Base-by-base conservation (phyloP, 306 rosid genomes). In the Prunus mume region DNA sequence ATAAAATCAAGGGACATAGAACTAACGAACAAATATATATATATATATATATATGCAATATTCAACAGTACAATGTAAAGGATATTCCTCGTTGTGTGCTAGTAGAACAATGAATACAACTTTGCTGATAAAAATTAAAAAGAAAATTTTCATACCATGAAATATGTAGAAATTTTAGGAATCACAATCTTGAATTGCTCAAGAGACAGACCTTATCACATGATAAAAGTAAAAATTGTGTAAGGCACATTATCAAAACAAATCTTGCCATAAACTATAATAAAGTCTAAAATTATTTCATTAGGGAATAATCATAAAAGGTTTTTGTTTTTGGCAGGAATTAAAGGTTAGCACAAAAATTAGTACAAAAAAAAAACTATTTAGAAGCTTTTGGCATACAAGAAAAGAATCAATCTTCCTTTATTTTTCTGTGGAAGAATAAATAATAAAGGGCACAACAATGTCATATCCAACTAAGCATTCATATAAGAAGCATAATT, bases 161-260 rank as follows among this genome's bases (percentile, higher is more conserved):
- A 30, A 30, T 30, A 30, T 30, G 32, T 0, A 30, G 32, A 4
- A 30, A 30, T 30, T 30, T 30, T 30, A 30, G 4, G 32, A 30
- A 30, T 30, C 32, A 30, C 5, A 30, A 0, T 30, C 32, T 30
- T 32, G 1, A 32, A 32, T 32, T 32, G 1, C 38, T 32, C 38
- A 32, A 6, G 38, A 32, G 38, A 32, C 7, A 32, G 1, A 32
- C 80, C 96, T 91, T 91, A 15, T 14, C 22, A 19, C 63, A 64
- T 3, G 2, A 65, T 9, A 1, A 12, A 28, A 22, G 14, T 6
- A 61, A 30, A 27, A 25, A 69, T 14, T 50, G n/a, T 8, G 58
- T 24, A 2, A 70, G 51, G 52, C 73, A 27, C 58, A 49, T 47
- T 51, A 20, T 51, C 57, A 51, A 51, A 2, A 45, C 15, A 49